A percentile compares a stretch with the other conserved stretches of the same genome.
These are phyloP conservation scores for Aspergillus haitiensis DNA, from an alignment of 495 filamentous ascomycete genomes.

Conservation along the genomic window DNA sequence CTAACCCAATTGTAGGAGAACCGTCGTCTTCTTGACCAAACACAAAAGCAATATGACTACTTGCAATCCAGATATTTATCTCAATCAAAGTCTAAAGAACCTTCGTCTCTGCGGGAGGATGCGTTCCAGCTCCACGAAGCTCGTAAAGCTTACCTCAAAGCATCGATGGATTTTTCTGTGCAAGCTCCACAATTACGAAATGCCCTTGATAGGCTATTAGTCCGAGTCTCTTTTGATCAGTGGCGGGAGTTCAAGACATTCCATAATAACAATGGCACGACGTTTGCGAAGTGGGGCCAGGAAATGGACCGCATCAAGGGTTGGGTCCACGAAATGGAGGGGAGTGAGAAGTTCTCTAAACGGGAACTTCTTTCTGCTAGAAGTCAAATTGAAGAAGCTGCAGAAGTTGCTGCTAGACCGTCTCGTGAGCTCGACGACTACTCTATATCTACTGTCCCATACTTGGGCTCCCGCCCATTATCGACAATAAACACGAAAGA, in stretches of 20 bases:
- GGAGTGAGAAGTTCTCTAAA: conserved; percentile 72
- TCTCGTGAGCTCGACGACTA: conserved; percentile 94
- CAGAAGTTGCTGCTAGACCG: conserved; percentile 67
- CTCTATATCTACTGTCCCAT: conserved; percentile 80
- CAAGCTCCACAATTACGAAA: conserved; percentile 78
- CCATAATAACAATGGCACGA: conserved; percentile 56
- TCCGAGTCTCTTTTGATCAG: conserved; percentile 79
- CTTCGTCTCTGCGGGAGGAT: conserved; percentile 86
- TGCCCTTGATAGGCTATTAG: conserved; percentile 80
- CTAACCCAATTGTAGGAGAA: conserved; percentile 62
- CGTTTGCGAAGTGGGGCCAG: conserved; percentile 59
- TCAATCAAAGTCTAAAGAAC: conserved; percentile 91
- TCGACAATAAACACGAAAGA: conserved; percentile 51
- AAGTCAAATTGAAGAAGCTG: conserved; percentile 78
- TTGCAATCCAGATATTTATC: conserved; percentile 74
- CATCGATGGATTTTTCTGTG: conserved; percentile 90
- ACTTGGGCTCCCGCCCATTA: conserved; percentile 69
- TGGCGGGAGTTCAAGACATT: conserved; percentile 76
- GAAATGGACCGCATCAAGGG: conserved; percentile 90
- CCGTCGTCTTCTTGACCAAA: conserved; percentile 68
- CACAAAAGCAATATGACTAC: conserved; percentile 80
- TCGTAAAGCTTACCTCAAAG: conserved; percentile 84
- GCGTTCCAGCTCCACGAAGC: conserved; percentile 96
- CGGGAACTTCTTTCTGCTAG: conserved; percentile 76
- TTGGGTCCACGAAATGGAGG: conserved; percentile 93